phyloP scores from a whole-genome alignment of 495 filamentous ascomycete genomes.

The Neurospora sp. region DNA sequence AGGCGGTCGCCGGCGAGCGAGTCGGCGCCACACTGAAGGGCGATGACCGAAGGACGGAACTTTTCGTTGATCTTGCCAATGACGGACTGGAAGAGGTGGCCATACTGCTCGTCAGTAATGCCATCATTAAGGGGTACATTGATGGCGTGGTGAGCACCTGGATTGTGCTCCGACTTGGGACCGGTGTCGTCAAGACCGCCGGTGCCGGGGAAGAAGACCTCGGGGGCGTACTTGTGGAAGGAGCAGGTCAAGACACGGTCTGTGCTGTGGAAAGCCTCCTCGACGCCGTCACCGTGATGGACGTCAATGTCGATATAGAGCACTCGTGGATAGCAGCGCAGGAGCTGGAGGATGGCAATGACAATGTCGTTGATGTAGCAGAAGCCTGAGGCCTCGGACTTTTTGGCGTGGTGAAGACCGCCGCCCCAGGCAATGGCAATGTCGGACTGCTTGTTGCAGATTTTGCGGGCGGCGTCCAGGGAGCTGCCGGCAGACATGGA shows the following conservation, averaged over 20 bases:
- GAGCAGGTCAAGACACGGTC: slow-evolving; percentile 97
- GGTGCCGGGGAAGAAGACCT: slow-evolving; percentile 93
- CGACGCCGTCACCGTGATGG: slow-evolving; percentile 95
- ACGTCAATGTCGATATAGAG: slow-evolving; percentile 98
- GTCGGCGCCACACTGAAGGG: slow-evolving; percentile 94
- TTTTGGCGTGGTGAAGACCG: slow-evolving; percentile 94
- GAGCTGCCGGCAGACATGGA: slow-evolving; percentile 85
- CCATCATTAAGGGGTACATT: slow-evolving; percentile 94
- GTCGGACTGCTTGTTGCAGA: slow-evolving; percentile 75
- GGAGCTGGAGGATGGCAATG: slow-evolving; percentile 88
- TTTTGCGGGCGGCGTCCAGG: slow-evolving; percentile 82
- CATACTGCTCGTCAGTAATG: slow-evolving; percentile 89
- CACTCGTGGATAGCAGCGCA: slow-evolving; percentile 86
- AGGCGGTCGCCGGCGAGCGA: slow-evolving; percentile 87
- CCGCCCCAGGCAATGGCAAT: slow-evolving; percentile 98
- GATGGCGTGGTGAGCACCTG: slow-evolving; percentile 86
- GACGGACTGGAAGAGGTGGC: slow-evolving; percentile 70
- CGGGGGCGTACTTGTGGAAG: slow-evolving; percentile 88
- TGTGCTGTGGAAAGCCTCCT: slow-evolving; percentile 95
- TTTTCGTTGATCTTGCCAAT: slow-evolving; percentile 63
- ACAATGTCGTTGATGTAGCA: slow-evolving; percentile 99
- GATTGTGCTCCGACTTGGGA: slow-evolving; percentile 69
- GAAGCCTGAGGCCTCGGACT: slow-evolving; percentile 92
- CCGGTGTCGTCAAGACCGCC: slow-evolving; percentile 90
- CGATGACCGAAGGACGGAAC: slow-evolving; percentile 79